Conservation (phyloP, 2,329 filamentous ascomycete genomes). For the Polychaeton citri region DNA sequence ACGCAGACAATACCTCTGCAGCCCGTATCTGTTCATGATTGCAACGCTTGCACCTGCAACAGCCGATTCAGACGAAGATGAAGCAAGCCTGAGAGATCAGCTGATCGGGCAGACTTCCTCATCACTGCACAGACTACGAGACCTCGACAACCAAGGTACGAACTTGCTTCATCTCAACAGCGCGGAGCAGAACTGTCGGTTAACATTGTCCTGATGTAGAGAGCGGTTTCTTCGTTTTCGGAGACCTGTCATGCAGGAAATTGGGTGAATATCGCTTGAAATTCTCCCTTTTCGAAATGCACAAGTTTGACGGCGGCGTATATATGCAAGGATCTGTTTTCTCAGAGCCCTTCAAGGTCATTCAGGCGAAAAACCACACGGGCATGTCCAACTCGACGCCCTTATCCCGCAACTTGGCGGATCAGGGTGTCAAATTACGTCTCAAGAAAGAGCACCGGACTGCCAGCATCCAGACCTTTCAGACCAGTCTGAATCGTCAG, state of each 20-base stretch:
- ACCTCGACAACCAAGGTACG: constrained; percentile 51
- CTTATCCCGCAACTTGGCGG: constrained; percentile 68
- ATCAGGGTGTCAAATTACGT: constrained; percentile 72
- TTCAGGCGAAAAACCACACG: constrained; percentile 42
- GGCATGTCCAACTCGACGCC: constrained; percentile 73
- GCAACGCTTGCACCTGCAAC: constrained; percentile 31
- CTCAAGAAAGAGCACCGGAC: constrained; percentile 66
- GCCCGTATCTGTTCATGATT: constrained; percentile 51
- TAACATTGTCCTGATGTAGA: constrained; percentile 31
- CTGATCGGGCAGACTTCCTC: constrained; percentile 58
- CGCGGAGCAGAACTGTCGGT: too few relatives aligned
- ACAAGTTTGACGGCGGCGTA: constrained; percentile 34
- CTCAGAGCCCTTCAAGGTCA: constrained; percentile 53
- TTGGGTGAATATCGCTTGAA: constrained; percentile 60
- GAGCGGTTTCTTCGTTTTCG: constrained; percentile 82
- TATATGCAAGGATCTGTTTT: constrained; percentile 38
- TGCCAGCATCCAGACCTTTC: constrained; percentile 9
- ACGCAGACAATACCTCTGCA: constrained; percentile 46
- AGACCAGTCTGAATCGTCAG: neutral
- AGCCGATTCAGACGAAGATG: constrained; percentile 8
- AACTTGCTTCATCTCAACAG: too few relatives aligned
- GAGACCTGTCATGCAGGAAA: constrained; percentile 66
- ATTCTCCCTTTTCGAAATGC: constrained; percentile 67
- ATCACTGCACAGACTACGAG: constrained; percentile 70
- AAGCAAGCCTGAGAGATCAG: constrained; percentile 9